Evolutionary conservation across 2,329 filamentous ascomycete species (phyloP).

Genomic region (Apiospora kogelbergensis): DNA sequence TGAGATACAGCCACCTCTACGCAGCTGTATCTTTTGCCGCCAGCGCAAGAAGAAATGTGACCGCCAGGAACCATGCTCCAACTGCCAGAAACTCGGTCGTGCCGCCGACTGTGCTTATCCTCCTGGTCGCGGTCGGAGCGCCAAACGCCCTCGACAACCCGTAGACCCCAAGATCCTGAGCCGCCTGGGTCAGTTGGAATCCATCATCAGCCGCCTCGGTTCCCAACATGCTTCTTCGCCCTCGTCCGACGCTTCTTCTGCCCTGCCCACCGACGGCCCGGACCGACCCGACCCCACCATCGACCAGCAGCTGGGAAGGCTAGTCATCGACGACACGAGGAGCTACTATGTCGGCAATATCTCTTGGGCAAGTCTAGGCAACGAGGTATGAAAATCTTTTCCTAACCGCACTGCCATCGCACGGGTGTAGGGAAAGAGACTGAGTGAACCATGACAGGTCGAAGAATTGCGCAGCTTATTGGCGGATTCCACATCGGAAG

Average conservation of each 20-base stretch:
- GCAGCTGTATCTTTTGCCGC: not conserved
- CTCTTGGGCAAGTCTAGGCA: not conserved
- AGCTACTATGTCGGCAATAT: not conserved
- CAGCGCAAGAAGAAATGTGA: not conserved
- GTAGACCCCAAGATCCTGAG: not conserved
- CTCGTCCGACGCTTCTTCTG: too few relatives aligned
- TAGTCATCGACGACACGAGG: not conserved
- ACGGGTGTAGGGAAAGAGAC: too few relatives aligned
- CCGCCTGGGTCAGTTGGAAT: not conserved
- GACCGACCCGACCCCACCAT: not conserved
- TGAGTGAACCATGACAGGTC: constrained; percentile 10
- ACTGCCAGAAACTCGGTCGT: not conserved
- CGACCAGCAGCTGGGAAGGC: not conserved
- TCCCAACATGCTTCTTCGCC: too few relatives aligned
- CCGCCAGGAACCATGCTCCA: not conserved
- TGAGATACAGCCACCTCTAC: not conserved
- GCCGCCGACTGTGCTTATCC: not conserved
- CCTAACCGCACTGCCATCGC: too few relatives aligned
- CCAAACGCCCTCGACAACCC: not conserved
- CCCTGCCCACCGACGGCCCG: too few relatives aligned
- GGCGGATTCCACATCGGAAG: constrained; percentile 11
- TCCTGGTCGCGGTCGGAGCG: not conserved
- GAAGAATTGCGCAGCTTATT: constrained; percentile 19
- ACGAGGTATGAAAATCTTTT: not conserved
- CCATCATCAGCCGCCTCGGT: not conserved